Conservation (phyloP, 306 rosid genomes). For the Begonia loranthoides region DNA sequence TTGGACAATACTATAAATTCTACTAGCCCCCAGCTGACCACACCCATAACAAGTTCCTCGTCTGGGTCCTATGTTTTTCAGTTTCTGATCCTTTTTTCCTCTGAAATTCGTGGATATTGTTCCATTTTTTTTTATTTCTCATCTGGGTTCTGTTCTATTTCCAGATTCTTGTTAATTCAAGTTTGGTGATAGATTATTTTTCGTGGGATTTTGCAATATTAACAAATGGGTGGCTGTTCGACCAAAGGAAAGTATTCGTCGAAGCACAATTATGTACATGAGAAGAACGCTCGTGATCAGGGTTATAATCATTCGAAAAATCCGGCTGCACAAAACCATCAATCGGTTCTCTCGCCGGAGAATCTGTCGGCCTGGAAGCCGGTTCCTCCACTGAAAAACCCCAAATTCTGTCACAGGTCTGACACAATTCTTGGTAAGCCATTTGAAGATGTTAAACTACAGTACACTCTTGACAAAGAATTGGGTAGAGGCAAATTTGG, state of each 20-base stretch:
- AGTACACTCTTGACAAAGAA: conserved; percentile 54
- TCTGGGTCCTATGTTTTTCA: no score
- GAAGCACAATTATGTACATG: conserved; percentile 23
- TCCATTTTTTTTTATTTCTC: neutral
- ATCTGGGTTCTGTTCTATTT: conserved; percentile 4
- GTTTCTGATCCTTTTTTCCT: neutral
- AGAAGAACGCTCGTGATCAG: conserved; percentile 32
- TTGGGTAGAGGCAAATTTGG: conserved; percentile 93
- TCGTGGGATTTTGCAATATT: neutral
- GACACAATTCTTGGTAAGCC: conserved; percentile 55
- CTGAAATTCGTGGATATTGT: neutral
- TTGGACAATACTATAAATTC: no score
- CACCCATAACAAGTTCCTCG: no score
- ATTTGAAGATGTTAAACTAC: conserved; percentile 52
- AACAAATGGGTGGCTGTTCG: conserved; percentile 51
- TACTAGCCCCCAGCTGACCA: no score
- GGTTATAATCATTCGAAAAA: conserved; percentile 25
- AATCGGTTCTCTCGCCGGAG: conserved; percentile 1
- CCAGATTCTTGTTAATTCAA: neutral
- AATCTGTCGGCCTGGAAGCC: conserved; percentile 10
- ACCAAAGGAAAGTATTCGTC: conserved; percentile 32
- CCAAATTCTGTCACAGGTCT: conserved; percentile 20
- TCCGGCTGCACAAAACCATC: conserved; percentile 24
- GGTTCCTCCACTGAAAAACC: conserved; percentile 18
- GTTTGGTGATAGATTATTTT: conserved; percentile 3